phyloP scores from a whole-genome alignment of 106 monocot genomes.

The Dioscorea dumetorum region DNA sequence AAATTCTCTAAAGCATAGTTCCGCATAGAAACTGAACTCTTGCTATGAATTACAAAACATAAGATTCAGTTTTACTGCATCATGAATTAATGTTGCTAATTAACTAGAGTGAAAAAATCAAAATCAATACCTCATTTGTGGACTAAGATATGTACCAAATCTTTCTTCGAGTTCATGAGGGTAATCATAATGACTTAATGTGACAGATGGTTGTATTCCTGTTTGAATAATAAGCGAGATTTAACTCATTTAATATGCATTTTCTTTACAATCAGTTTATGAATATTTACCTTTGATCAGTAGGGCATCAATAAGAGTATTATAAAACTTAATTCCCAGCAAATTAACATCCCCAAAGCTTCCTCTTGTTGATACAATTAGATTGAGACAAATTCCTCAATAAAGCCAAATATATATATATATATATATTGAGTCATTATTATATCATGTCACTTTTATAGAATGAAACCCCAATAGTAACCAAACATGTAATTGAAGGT shows the following conservation, averaged over 20 bases:
- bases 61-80: too few relatives aligned
- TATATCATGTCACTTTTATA: too few relatives aligned
- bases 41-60: constrained; percentile 17
- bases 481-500: too few relatives aligned
- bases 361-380: constrained; percentile 8
- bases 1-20: constrained; percentile 47
- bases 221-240: constrained; percentile 6
- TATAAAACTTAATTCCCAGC: too few relatives aligned
- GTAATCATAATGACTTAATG: constrained; percentile 37
- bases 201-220: constrained; percentile 60
- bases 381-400: background rate
- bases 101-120: background rate
- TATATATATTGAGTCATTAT: too few relatives aligned
- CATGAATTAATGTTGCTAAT: too few relatives aligned
- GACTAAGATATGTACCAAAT: constrained; percentile 37
- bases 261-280: too few relatives aligned
- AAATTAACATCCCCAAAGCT: constrained; percentile 17
- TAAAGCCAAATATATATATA: background rate
- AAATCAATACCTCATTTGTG: constrained; percentile 45
- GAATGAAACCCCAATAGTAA: too few relatives aligned
- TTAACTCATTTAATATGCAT: background rate
- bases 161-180: constrained; percentile 48
- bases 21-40: constrained; percentile 44
- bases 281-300: constrained; percentile 5
- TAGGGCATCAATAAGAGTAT: constrained; percentile 11